These are phyloP conservation scores for Zygoascus hellenicus DNA, from an alignment of 1,139 yeast species.

Conservation along the genomic window DNA sequence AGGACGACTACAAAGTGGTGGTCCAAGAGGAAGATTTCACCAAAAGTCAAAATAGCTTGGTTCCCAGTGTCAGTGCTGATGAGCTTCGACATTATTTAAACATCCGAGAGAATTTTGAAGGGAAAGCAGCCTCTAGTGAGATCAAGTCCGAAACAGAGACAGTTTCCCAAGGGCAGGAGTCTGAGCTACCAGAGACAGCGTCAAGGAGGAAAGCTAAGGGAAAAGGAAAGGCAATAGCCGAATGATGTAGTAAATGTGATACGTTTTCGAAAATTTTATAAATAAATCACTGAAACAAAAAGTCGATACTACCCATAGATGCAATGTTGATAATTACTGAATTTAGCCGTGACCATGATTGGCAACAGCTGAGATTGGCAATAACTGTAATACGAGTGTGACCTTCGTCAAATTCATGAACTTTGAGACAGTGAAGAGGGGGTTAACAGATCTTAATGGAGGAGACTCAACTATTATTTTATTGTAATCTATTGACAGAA, in stretches of 20 bases:
- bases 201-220: conserved; percentile 7
- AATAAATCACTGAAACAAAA: no score
- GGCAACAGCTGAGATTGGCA: no score
- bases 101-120: conserved; percentile 74
- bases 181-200: background rate
- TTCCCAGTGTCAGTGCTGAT: conserved; percentile 83
- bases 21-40: conserved; percentile 70
- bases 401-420: no score
- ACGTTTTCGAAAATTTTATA: no score
- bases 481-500: no score
- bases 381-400: no score
- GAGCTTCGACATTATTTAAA: conserved; percentile 76
- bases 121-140: conserved; percentile 16
- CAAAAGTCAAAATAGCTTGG: conserved; percentile 63
- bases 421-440: no score
- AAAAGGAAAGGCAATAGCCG: conserved; percentile 4
- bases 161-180: background rate
- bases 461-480: no score
- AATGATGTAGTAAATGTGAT: background rate
- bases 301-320: no score
- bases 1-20: conserved; percentile 59
- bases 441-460: no score
- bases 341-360: no score
- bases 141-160: conserved; percentile 16
- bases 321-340: no score